Evolutionary conservation across 1,139 yeast genomes (phyloP).

Genomic region (Entelexis paramagnoliae): DNA sequence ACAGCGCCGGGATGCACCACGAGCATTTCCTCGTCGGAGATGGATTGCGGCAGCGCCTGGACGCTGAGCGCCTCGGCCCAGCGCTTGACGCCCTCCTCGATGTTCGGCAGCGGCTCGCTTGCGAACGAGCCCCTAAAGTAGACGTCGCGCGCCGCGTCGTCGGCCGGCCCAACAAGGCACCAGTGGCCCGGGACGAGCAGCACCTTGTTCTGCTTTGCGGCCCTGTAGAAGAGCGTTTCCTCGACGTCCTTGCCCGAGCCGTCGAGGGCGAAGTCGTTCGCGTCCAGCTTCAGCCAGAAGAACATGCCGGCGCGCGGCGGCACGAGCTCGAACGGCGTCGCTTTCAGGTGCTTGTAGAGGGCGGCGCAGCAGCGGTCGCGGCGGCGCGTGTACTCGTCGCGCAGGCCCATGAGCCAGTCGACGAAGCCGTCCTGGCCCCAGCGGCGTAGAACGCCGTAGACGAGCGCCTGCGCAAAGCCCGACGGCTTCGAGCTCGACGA

Average conservation of each 20-base stretch:
- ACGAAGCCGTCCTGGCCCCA: constrained; percentile 72
- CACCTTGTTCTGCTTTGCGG: constrained; percentile 41
- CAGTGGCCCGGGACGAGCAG: constrained; percentile 84
- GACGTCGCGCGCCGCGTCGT: constrained; percentile 33
- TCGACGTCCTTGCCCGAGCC: constrained; percentile 46
- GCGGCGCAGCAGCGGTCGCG: constrained; percentile 71
- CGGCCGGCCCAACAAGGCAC: constrained; percentile 46
- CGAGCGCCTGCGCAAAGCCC: constrained; percentile 70
- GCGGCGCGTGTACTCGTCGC: constrained; percentile 70
- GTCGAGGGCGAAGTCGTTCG: neutral
- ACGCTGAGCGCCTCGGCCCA: constrained; percentile 46
- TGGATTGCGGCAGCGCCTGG: neutral
- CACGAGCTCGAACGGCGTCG: constrained; percentile 38
- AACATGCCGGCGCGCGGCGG: constrained; percentile 95
- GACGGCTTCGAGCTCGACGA: constrained; percentile 72
- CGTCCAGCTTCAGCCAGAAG: constrained; percentile 56
- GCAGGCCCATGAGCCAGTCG: constrained; percentile 80
- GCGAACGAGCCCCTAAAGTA: constrained; percentile 89
- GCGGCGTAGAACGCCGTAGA: constrained; percentile 50
- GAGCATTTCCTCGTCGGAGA: neutral
- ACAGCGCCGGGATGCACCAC: neutral
- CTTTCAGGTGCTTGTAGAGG: constrained; percentile 50
- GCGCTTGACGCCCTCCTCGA: constrained; percentile 50
- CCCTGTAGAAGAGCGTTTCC: constrained; percentile 51
- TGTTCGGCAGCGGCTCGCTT: constrained; percentile 56